phyloP scores from a whole-genome alignment of 148 eudicot species.

The Amaranthus palmeri region DNA sequence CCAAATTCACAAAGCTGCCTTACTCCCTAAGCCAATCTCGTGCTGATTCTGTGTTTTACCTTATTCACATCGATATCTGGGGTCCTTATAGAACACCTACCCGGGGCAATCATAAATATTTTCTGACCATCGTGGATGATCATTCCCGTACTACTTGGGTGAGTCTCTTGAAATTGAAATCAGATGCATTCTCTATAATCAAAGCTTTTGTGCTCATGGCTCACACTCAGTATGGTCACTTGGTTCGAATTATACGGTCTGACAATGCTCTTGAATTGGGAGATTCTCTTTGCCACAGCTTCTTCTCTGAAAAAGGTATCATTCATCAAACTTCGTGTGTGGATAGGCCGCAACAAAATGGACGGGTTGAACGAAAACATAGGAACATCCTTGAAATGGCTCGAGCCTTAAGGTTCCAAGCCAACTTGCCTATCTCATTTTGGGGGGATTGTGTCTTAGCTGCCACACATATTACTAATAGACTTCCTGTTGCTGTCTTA shows the following conservation, averaged over 20 bases:
- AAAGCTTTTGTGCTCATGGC: neutral
- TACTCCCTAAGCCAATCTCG: neutral
- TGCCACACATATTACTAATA: neutral
- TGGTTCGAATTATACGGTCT: neutral
- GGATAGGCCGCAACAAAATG: slow-evolving; percentile 1
- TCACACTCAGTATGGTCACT: neutral
- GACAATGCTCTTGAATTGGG: slow-evolving; percentile 8
- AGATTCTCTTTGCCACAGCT: neutral
- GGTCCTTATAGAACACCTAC: neutral
- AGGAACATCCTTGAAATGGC: neutral
- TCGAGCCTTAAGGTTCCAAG: neutral
- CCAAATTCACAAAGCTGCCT: neutral
- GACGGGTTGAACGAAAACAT: neutral
- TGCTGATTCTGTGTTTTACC: neutral
- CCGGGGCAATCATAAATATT: neutral
- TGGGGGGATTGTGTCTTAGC: slow-evolving; percentile 4
- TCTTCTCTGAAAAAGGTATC: neutral
- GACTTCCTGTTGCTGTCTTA: neutral
- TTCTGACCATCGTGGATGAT: slow-evolving; percentile 3
- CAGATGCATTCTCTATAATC: neutral
- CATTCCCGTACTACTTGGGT: neutral
- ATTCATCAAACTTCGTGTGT: neutral
- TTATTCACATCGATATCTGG: slow-evolving; percentile 8
- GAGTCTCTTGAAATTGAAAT: neutral
- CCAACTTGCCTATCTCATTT: neutral